Evolutionary conservation across 208 protist genomes (phyloP), one percentile per base, ranked within the genome.

Genomic region (Crithidia mellificae): DNA sequence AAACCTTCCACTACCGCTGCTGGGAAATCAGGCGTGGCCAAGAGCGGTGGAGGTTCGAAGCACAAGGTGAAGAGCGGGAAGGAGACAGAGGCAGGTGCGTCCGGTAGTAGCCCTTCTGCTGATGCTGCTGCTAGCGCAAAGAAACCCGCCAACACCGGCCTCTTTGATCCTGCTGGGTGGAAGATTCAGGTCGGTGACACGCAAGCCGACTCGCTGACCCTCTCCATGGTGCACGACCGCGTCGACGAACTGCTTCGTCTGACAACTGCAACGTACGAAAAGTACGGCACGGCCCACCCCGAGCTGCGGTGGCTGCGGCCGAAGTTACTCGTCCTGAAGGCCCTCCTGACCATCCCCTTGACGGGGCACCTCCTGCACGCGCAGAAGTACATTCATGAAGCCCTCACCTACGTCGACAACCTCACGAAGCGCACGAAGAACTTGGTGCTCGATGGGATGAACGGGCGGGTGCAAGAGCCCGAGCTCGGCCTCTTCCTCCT

Each of bases 271-370:
- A 71, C 71, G n/a, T 38, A 83, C 14, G 65, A 56, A 14, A 81
- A 66, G 27, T 69, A 88, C 66, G 74, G 72, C 50, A 57, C 6
- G 29, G 32, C 27, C 12, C 63, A 54, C 22, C 65, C 68, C 29
- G 79, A 87, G 19, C 62, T 91, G 51, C 86, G 86, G 36, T 92
- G 87, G 85, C 55, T 80, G 34, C 71, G 75, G 44, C 87, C 87
- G 22, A 95, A 95, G 66, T 80, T 95, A 51, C 62, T 86, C 14
- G 46, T 95, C n/a, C 68, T 93, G 22, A 84, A 91, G 62, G 87
- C 70, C 3, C 72, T 92, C 11, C 47, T 91, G 24, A 83, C 78
- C 15, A 92, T 95, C 20, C 79, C 87, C 8, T 56, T 85, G 22
- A 91, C 76, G 19, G 90, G 90, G 12, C 70, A 95, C 74, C 85